Conservation (phyloP, 2,329 filamentous ascomycete genomes). For the Myriangium duriaei region DNA sequence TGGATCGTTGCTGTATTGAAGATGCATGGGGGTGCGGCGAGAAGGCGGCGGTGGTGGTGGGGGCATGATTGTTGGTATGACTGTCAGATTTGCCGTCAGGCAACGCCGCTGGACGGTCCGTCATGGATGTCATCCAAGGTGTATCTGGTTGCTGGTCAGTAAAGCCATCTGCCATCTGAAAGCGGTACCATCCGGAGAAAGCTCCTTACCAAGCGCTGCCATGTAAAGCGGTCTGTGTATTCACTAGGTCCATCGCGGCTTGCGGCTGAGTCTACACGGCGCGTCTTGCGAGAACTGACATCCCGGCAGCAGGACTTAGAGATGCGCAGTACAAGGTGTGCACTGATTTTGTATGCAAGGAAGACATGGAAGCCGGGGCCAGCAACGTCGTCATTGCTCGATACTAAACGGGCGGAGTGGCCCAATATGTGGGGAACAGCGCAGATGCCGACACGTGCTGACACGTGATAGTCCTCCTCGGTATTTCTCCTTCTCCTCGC, state of each 20-base stretch:
- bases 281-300: no score
- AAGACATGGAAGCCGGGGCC: no score
- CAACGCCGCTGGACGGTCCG: slow-evolving; percentile 28
- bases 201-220: slow-evolving; percentile 18
- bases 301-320: no score
- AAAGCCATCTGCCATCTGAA: slow-evolving; percentile 4
- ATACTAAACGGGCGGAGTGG: no score
- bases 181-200: neutral
- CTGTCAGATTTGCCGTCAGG: slow-evolving; percentile 24
- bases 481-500: no score
- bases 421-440: no score
- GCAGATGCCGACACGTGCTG: no score
- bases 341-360: no score
- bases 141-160: slow-evolving; percentile 23
- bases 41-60: slow-evolving; percentile 76
- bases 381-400: no score
- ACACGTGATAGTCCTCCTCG: no score
- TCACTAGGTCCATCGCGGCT: neutral
- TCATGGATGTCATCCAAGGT: slow-evolving; percentile 44
- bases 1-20: slow-evolving; percentile 66
- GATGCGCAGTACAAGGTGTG: no score
- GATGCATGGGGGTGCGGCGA: slow-evolving; percentile 65
- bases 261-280: neutral
- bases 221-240: slow-evolving; percentile 12
- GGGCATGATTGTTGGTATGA: slow-evolving; percentile 10